These are phyloP conservation scores for Monosporascus ibericus DNA, from an alignment of 2,329 filamentous ascomycete species.

Conservation along the genomic window DNA sequence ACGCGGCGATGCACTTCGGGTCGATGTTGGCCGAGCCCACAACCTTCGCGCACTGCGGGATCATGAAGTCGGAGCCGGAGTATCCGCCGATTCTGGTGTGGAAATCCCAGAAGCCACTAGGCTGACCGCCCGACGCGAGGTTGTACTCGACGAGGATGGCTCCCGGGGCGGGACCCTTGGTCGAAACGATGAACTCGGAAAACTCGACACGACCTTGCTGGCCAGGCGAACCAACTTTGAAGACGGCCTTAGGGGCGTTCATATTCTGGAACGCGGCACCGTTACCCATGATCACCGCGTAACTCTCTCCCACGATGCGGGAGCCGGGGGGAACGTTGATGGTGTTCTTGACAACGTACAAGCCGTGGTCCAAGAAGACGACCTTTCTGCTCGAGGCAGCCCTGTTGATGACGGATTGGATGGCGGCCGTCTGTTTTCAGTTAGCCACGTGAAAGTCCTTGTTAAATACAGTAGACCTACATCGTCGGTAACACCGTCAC, in stretches of 20 bases:
- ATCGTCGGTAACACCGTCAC: conserved; percentile 67
- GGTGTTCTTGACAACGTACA: conserved; percentile 45
- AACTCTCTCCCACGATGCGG: conserved; percentile 28
- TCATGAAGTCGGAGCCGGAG: conserved; percentile 61
- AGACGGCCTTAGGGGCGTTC: conserved; percentile 54
- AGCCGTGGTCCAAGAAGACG: conserved; percentile 51
- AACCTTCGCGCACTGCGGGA: conserved; percentile 58
- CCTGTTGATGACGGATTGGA: conserved; percentile 49
- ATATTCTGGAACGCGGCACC: conserved; percentile 52
- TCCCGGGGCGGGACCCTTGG: conserved; percentile 59
- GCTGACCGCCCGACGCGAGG: conserved; percentile 40
- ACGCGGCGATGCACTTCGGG: conserved; percentile 29
- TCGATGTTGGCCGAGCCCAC: conserved; percentile 25
- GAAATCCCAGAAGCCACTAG: conserved; percentile 64
- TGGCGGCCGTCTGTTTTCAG: conserved; percentile 39
- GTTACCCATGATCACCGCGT: conserved; percentile 42
- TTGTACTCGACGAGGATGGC: conserved; percentile 72
- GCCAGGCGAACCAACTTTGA: conserved; percentile 59
- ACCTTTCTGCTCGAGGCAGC: conserved; percentile 43
- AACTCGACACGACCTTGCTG: conserved; percentile 62
- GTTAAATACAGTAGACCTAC: conserved; percentile 38
- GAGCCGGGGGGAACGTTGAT: conserved; percentile 37
- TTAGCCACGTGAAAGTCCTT: conserved; percentile 28
- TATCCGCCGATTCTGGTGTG: conserved; percentile 71
- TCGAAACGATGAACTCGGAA: conserved; percentile 66